phyloP scores from a whole-genome alignment of 257 asterid genomes.

The Petunia axillaris region DNA sequence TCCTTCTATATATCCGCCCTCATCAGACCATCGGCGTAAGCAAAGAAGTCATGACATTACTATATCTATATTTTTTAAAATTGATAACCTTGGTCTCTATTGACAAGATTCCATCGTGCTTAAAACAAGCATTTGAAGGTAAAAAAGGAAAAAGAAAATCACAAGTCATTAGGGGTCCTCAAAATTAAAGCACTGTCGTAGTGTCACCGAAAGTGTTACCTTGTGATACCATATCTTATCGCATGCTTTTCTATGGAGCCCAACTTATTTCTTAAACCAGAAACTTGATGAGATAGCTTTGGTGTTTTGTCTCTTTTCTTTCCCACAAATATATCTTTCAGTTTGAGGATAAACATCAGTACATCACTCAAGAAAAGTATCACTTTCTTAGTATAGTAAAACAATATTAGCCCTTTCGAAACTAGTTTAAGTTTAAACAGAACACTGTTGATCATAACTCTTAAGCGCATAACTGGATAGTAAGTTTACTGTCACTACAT shows the following conservation, averaged over 20 bases:
- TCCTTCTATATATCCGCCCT: no score
- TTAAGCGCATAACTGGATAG: not conserved
- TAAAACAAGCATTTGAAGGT: slow-evolving; percentile 1
- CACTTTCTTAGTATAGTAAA: not conserved
- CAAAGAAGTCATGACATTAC: no score
- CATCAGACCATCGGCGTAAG: no score
- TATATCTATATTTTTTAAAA: no score
- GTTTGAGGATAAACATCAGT: not conserved
- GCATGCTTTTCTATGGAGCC: not conserved
- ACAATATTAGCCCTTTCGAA: not conserved
- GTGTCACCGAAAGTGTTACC: not conserved
- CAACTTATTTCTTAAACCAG: not conserved
- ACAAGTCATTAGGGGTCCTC: not conserved
- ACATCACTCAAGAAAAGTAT: not conserved
- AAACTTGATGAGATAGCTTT: not conserved
- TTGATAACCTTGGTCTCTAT: not conserved
- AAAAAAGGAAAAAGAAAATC: not conserved
- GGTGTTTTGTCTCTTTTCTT: no score
- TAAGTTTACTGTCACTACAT: not conserved
- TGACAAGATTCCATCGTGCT: no score
- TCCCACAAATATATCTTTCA: not conserved
- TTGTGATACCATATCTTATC: not conserved
- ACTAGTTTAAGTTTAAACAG: not conserved
- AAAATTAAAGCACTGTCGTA: not conserved
- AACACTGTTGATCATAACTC: not conserved